Evolutionary conservation across 164 flowering plant species (phyloP).

Genomic region (Tetrastigma voinierianum): DNA sequence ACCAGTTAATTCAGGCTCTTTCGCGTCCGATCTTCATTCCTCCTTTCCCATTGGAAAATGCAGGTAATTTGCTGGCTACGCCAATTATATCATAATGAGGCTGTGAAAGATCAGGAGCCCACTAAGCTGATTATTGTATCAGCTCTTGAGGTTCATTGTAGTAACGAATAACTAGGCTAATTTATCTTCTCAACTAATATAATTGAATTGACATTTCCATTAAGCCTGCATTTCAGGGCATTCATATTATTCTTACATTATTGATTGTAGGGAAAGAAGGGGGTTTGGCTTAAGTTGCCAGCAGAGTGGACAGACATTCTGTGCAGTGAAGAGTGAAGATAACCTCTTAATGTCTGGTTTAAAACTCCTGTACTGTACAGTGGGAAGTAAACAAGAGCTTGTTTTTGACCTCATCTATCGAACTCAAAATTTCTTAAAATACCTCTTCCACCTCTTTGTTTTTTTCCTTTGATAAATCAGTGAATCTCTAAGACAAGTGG

Average conservation of each 20-base stretch:
- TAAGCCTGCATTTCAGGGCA: no score
- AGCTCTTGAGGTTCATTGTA: no score
- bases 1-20: slow-evolving; percentile 52
- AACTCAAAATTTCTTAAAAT: background rate
- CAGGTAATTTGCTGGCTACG: slow-evolving; percentile 37
- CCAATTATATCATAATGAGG: background rate
- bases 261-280: slow-evolving; percentile 82
- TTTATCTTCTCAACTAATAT: no score
- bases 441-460: background rate
- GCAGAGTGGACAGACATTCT: slow-evolving; percentile 63
- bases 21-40: slow-evolving; percentile 49
- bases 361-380: background rate
- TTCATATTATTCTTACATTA: background rate
- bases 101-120: no score
- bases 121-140: no score
- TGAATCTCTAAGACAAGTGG: background rate
- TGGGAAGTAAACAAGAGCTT: background rate
- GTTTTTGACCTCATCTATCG: background rate
- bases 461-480: background rate
- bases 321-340: slow-evolving; percentile 65
- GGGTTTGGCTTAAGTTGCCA: slow-evolving; percentile 89
- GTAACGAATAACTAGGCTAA: no score
- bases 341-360: no score
- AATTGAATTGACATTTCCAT: no score
- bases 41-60: slow-evolving; percentile 71